These are phyloP conservation scores for Pestalotiopsis sp. DNA, from an alignment of 2,329 filamentous ascomycete species.

Conservation along the genomic window DNA sequence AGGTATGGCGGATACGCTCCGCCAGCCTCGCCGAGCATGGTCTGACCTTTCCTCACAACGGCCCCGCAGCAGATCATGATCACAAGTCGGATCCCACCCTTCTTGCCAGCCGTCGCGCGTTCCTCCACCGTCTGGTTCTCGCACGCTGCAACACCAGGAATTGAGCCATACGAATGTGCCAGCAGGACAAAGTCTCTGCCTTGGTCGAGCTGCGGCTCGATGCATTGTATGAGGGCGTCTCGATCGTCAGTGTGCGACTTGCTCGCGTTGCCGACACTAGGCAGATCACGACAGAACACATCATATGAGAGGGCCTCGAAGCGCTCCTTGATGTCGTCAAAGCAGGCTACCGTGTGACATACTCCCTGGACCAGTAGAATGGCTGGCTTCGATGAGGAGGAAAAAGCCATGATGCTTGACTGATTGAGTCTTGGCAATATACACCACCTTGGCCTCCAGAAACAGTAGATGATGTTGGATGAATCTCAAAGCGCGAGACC, in stretches of 20 bases:
- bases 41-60: background rate
- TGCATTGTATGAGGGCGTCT: background rate
- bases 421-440: background rate
- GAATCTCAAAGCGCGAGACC: background rate
- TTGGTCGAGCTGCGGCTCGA: background rate
- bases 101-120: background rate
- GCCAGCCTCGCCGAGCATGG: background rate
- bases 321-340: background rate
- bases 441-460: background rate
- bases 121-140: background rate
- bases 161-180: background rate
- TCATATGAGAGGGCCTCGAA: background rate
- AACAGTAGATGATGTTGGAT: background rate
- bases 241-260: background rate
- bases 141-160: background rate
- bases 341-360: background rate
- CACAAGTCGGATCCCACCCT: background rate
- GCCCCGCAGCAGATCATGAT: background rate
- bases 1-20: background rate
- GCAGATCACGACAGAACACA: background rate
- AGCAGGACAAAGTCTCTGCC: background rate
- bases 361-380: background rate
- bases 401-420: background rate
- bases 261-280: background rate
- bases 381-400: background rate